Conservation (phyloP, 345 rosid genomes). For the Hibiscus syriacus region DNA sequence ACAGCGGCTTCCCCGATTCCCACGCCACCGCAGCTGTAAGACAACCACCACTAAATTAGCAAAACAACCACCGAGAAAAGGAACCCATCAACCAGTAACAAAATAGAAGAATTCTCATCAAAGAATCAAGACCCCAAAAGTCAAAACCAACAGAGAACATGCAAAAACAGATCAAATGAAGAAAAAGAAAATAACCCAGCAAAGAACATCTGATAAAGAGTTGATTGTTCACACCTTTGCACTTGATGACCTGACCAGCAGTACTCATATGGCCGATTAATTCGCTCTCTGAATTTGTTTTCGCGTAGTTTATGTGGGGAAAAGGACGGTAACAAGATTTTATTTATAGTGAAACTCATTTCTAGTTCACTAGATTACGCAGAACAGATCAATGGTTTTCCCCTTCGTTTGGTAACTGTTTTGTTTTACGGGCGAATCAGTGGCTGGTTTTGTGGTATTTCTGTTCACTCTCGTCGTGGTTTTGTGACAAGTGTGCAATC, state of each 20-base stretch:
- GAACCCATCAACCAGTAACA: background rate
- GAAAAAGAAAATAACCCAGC: background rate
- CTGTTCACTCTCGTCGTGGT: too few relatives aligned
- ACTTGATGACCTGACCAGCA: constrained; percentile 57
- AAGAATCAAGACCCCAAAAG: background rate
- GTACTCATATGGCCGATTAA: constrained; percentile 22
- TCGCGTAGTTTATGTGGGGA: background rate
- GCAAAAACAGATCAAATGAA: background rate
- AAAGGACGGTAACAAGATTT: background rate
- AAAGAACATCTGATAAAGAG: background rate
- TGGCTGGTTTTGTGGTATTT: background rate
- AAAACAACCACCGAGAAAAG: background rate
- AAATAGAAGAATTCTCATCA: background rate
- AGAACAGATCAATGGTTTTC: background rate
- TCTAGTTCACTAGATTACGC: background rate
- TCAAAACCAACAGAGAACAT: background rate
- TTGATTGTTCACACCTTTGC: constrained; percentile 39
- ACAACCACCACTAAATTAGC: background rate
- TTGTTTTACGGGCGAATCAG: background rate
- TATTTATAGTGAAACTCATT: background rate
- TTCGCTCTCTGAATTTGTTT: background rate
- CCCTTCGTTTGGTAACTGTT: background rate
- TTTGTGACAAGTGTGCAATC: too few relatives aligned
- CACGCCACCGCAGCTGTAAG: background rate
- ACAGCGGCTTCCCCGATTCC: background rate